Evolutionary conservation across 768 basidiomycete genomes (phyloP), one percentile per base, ranked within the genome.

Genomic region (button mushroom (Agaricus bisporus)): DNA sequence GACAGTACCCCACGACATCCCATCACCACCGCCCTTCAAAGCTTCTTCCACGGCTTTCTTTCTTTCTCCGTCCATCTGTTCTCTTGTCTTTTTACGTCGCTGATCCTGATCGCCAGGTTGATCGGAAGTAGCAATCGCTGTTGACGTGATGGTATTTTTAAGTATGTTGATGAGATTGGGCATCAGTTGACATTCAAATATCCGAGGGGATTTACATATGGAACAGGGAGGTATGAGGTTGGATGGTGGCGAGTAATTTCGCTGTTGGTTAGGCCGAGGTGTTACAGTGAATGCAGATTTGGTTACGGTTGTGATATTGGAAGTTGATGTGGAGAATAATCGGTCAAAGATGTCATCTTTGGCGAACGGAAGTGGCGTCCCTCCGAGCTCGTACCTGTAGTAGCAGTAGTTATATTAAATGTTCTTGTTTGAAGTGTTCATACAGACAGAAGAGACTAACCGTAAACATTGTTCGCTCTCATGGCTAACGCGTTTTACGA

Each of bases 1-100:
- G 53, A 87, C 84, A 1, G 89, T 95, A 0, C 95, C 95, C 92
- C 94, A 98, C 55, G 95, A 92, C 91, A 98, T 94, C 0, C 86
- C 86, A 29, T 69, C 70, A 29, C 61, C 69, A 11, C 72, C 69
- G 11, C 72, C 74, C 60, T 81, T 80, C 56, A 91, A 64, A 20
- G 70, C 72, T 37, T 71, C 66, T 61, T 83, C 77, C 8, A 92
- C 72, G 44, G 78, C 79, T 59, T 78, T 78, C 58, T 80, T 76
- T 61, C 89, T 73, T 65, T 90, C 84, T 61, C 83, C 86, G 42
- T 90, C 88, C 7, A 80, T 78, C 63, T 76, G 55, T 42, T 71
- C 73, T 58, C 64, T 68, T 11, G 57, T 61, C 37, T 64, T 51
- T 59, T 64, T 58, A 20, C 5, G 18, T 17, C 26, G 18, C 20